A percentile compares a stretch with the other conserved stretches of the same genome.
Evolutionary conservation across 2,329 filamentous ascomycete genomes (phyloP).

Genomic region (Verruconis gallopava): DNA sequence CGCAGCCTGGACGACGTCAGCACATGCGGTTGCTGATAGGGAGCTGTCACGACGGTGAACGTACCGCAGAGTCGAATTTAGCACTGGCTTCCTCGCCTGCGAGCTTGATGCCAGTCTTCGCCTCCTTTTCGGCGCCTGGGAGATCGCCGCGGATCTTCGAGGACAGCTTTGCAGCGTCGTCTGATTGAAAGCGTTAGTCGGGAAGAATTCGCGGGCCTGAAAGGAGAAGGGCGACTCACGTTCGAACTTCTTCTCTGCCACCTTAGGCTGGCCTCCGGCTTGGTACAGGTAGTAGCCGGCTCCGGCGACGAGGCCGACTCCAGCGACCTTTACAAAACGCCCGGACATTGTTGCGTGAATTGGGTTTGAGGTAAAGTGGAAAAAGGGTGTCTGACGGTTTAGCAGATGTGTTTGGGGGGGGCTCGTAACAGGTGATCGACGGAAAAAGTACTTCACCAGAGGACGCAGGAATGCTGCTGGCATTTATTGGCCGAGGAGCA

Average conservation of each 20-base stretch:
- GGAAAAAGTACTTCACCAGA: too few relatives aligned
- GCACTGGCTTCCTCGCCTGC: slow-evolving; percentile 28
- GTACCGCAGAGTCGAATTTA: slow-evolving; percentile 49
- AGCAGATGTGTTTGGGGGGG: too few relatives aligned
- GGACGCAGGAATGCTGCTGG: too few relatives aligned
- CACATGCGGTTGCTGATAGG: neutral
- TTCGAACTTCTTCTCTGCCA: slow-evolving; percentile 76
- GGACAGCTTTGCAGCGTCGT: slow-evolving; percentile 60
- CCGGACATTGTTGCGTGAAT: slow-evolving; percentile 17
- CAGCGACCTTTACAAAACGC: slow-evolving; percentile 35
- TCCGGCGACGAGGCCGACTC: slow-evolving; percentile 51
- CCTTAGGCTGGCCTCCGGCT: slow-evolving; percentile 68
- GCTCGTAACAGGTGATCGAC: too few relatives aligned
- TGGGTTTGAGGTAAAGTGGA: too few relatives aligned
- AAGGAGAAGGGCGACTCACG: slow-evolving; percentile 51
- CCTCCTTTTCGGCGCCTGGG: slow-evolving; percentile 48
- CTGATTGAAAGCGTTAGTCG: slow-evolving; percentile 32
- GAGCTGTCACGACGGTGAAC: slow-evolving; percentile 3
- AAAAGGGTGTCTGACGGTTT: too few relatives aligned
- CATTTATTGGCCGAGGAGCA: neutral
- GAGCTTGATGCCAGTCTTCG: slow-evolving; percentile 50
- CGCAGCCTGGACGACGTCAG: slow-evolving; percentile 19
- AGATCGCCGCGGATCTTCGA: slow-evolving; percentile 49
- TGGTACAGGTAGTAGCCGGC: slow-evolving; percentile 85
- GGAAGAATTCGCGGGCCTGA: neutral